phyloP scores from a whole-genome alignment of 768 basidiomycete genomes.

The Lentinula lateritia region DNA sequence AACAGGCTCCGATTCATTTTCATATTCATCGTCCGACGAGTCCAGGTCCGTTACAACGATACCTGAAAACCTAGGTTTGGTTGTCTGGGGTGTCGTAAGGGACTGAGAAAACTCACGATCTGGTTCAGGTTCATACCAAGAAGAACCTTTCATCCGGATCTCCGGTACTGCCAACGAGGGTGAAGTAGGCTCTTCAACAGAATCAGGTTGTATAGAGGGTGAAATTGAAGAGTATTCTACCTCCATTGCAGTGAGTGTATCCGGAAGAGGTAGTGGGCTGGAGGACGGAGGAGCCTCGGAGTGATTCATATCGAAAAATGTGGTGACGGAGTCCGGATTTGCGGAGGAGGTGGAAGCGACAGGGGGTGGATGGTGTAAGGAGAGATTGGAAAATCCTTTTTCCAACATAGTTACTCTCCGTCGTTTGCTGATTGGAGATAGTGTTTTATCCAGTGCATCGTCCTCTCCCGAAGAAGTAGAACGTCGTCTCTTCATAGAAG shows the following conservation, averaged over 20 bases:
- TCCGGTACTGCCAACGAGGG: constrained; percentile 33
- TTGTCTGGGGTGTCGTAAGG: not conserved
- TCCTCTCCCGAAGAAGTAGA: constrained; percentile 18
- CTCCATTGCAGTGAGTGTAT: constrained; percentile 5
- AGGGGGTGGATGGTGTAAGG: not conserved
- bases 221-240: not conserved
- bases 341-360: not conserved
- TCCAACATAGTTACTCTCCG: constrained; percentile 1
- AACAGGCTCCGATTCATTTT: constrained; percentile 21
- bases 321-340: not conserved
- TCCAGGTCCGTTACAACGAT: constrained; percentile 61
- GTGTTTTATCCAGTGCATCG: not conserved
- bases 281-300: not conserved
- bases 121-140: constrained; percentile 68
- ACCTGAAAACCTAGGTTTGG: constrained; percentile 29
- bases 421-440: not conserved
- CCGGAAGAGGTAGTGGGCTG: not conserved
- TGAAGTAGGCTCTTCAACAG: constrained; percentile 14
- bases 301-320: not conserved
- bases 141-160: constrained; percentile 55
- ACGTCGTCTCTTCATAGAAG: constrained; percentile 36
- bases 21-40: constrained; percentile 36
- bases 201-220: constrained; percentile 3
- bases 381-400: constrained; percentile 5
- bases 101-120: constrained; percentile 42